phyloP scores from a whole-genome alignment of 768 basidiomycete genomes.

The Tricholoma saponaceum region DNA sequence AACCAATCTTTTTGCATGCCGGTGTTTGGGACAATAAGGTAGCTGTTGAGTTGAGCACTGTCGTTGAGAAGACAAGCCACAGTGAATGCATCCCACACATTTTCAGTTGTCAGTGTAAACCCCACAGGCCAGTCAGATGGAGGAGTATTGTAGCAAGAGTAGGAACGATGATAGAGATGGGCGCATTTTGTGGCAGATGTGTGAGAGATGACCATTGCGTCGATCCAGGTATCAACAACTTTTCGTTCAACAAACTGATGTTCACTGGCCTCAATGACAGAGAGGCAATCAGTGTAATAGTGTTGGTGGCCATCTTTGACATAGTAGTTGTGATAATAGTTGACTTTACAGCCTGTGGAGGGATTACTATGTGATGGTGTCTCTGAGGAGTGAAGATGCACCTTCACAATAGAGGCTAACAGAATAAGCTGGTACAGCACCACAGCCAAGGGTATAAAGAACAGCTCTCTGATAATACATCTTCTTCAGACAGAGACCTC shows the following conservation, averaged over 20 bases:
- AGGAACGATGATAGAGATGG: not conserved
- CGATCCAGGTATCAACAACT: not conserved
- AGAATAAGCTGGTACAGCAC: not conserved
- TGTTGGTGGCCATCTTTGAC: not conserved
- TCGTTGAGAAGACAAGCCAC: not conserved
- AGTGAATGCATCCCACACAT: not conserved
- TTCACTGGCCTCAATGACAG: not conserved
- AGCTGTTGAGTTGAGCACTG: not conserved
- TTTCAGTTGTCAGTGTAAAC: not conserved
- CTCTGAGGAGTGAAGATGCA: not conserved
- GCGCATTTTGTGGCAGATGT: not conserved
- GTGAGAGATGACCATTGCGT: no score
- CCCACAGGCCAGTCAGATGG: not conserved
- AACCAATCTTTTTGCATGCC: not conserved
- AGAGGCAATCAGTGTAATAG: not conserved
- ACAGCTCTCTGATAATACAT: not conserved
- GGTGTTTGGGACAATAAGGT: not conserved
- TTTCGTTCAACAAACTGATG: not conserved
- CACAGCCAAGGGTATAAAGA: not conserved
- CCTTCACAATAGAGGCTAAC: not conserved
- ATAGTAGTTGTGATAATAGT: not conserved
- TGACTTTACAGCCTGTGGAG: not conserved
- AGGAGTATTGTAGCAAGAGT: not conserved
- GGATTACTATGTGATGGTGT: not conserved
- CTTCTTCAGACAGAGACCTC: not conserved